Evolutionary conservation across 257 asterid genomes (phyloP), one percentile per base, ranked within the genome.

Genomic region (Nicotiana sylvestris): DNA sequence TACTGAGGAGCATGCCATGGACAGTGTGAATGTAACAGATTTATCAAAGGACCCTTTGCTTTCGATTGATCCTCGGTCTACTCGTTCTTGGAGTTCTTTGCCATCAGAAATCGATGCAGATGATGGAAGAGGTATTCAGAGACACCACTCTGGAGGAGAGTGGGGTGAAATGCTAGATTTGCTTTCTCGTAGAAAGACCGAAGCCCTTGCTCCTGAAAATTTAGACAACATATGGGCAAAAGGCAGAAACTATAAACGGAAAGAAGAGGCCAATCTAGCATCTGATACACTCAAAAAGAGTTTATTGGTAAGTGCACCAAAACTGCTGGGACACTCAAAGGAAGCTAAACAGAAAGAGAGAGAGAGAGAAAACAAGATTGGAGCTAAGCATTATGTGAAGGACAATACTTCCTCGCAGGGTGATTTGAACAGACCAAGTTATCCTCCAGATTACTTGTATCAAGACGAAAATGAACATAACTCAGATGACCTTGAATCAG

Each of bases 211-310:
- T 66, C 98, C 98, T 16, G 97, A 96, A 85, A 92, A 94, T 90
- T 91, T 94, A 80, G 99, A 96, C 83, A 94, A 92, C 84, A 91
- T 96, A 97, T 94, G 99, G 99, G 81, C 97, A 12, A 94, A 91
- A 87, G 98, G 99, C 78, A 91, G 89, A 91, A 88, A 91, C 89
- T 96, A 94, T 87, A 89, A 84, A 84, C 86, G 86, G 85, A 91
- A 89, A 83, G 93, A 88, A 76, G 93, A 81, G 30, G 81, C 69
- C 66, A 80, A 81, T 84, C 90, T 76, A 74, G 81, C 74, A 17
- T 84, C 80, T 80, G 86, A 82, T 88, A 88, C 85, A 76, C 72
- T 57, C 18, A 84, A 82, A 43, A 85, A 68, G 66, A 88, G 85
- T 88, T 85, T 92, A 67, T 60, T 78, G 77, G 56, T 37, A 70